Base-by-base conservation (phyloP, 805 yeast genomes). In the Metschnikowia amazonensis region DNA sequence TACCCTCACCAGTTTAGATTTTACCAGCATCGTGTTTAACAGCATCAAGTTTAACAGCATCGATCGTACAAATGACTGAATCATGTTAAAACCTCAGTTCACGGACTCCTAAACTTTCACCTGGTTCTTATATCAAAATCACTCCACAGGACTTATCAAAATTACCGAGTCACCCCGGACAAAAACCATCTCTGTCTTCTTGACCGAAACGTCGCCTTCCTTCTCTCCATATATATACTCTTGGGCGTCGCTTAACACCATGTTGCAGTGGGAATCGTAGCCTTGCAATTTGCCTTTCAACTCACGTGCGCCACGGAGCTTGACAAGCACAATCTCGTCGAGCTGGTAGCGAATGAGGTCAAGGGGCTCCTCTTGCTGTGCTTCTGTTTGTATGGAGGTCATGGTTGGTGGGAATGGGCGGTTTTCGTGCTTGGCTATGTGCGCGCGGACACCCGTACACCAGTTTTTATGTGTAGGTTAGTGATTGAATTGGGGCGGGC, bases 101-200 rank as follows among this genome's bases (percentile, higher is more conserved):
- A n/a, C n/a, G n/a, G n/a, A n/a, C n/a, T n/a, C n/a, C n/a, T n/a
- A n/a, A n/a, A n/a, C n/a, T n/a, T n/a, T n/a, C n/a, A n/a, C n/a
- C n/a, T n/a, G n/a, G n/a, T n/a, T n/a, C n/a, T n/a, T n/a, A 21
- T 21, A 21, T 21, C 24, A 21, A 21, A 5, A 21, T 21, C 24
- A 49, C 24, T 57, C 52, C 16, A 62, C 49, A 14, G 76, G 74
- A 44, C 85, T 81, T 44, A 94, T 83, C 55, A 90, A 75, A 42
- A 95, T 88, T 36, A 94, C 98, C 2, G 95, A 82, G 67, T 94
- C 99, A n/a, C 99, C 99, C 70, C 99, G 83, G 13, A 94, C 90
- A 67, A 92, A 92, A 35, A 94, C 82, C 89, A 94, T 87, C 45
- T 88, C 96, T 14, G 89, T 77, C 50, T 76, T 75, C 59, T 82